These are phyloP conservation scores for Priceomyces carsonii DNA, from an alignment of 805 yeast species.

Conservation along the genomic window DNA sequence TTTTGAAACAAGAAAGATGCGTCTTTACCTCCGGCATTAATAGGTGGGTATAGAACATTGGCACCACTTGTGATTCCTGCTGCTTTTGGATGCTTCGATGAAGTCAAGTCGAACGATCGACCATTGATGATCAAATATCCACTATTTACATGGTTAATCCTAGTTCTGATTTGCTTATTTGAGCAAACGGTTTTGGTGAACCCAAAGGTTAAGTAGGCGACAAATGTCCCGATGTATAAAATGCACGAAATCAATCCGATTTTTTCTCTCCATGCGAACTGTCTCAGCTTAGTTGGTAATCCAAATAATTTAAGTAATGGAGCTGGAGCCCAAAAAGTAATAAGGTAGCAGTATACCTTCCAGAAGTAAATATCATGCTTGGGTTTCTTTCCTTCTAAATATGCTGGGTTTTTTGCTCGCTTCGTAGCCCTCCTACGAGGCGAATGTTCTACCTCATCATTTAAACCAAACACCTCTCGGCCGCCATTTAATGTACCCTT, in stretches of 20 bases:
- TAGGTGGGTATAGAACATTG: slow-evolving; percentile 80
- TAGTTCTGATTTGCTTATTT: slow-evolving; percentile 45
- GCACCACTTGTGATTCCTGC: slow-evolving; percentile 72
- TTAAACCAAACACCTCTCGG: slow-evolving; percentile 57
- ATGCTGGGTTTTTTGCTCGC: slow-evolving; percentile 9
- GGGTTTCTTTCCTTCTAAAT: slow-evolving; percentile 10
- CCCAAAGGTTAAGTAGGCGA: slow-evolving; percentile 91
- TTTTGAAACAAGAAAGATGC: slow-evolving; percentile 85
- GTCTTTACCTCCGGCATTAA: slow-evolving; percentile 85
- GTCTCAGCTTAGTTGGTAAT: slow-evolving; percentile 74
- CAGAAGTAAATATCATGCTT: slow-evolving; percentile 53
- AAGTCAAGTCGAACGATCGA: slow-evolving; percentile 67
- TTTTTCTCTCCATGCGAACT: slow-evolving; percentile 97
- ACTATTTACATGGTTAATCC: slow-evolving; percentile 56
- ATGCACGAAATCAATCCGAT: slow-evolving; percentile 82
- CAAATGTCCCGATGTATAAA: slow-evolving; percentile 67
- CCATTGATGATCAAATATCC: slow-evolving; percentile 81
- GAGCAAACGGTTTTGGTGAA: slow-evolving; percentile 80
- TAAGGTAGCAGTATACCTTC: slow-evolving; percentile 74
- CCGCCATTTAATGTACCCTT: slow-evolving; percentile 31
- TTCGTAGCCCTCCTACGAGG: slow-evolving; percentile 30
- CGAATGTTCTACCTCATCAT: slow-evolving; percentile 51
- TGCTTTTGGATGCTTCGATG: slow-evolving; percentile 78
- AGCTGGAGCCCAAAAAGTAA: slow-evolving; percentile 93
- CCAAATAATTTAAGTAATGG: slow-evolving; percentile 73